phyloP scores from a whole-genome alignment of 371 early-diverging fungal genomes.

The Actinomortierella ambigua region DNA sequence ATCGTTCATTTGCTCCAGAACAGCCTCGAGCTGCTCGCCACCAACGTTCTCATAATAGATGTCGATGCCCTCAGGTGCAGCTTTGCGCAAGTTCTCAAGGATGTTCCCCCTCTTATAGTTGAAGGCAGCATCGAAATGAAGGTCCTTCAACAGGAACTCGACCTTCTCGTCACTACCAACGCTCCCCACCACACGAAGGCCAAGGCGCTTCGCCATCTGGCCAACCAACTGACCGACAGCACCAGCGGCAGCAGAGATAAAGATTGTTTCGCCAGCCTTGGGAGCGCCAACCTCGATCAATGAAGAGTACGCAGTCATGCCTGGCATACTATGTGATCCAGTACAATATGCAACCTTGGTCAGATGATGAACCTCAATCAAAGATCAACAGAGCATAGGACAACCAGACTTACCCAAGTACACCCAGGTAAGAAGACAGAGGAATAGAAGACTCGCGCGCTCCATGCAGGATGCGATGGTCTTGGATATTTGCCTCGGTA shows the following conservation, averaged over 20 bases:
- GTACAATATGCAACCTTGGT: too few relatives aligned
- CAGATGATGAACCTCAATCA: background rate
- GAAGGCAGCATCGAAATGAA: conserved; percentile 70
- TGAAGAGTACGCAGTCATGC: conserved; percentile 52
- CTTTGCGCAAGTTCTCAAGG: conserved; percentile 46
- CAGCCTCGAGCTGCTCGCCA: conserved; percentile 69
- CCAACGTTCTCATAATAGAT: conserved; percentile 77
- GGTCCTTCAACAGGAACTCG: conserved; percentile 53
- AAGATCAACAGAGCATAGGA: background rate
- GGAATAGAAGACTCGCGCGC: conserved; percentile 52
- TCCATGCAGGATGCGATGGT: conserved; percentile 44
- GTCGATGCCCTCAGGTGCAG: conserved; percentile 70
- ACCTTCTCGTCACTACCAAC: conserved; percentile 76
- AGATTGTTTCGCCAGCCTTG: conserved; percentile 70
- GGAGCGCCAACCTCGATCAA: conserved; percentile 57
- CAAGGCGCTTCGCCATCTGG: conserved; percentile 65
- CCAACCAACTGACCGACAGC: conserved; percentile 74
- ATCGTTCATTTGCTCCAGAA: conserved; percentile 49
- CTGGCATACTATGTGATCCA: conserved; percentile 3
- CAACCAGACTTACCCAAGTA: conserved; percentile 55
- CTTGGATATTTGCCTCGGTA: conserved; percentile 35
- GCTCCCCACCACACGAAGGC: conserved; percentile 65
- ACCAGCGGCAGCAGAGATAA: conserved; percentile 62
- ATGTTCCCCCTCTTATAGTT: conserved; percentile 69
- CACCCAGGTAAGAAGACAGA: conserved; percentile 56